Evolutionary conservation across 192 early-diverging fungal species (phyloP), one percentile per base, ranked within the genome.

Genomic region (Backusella westeae): DNA sequence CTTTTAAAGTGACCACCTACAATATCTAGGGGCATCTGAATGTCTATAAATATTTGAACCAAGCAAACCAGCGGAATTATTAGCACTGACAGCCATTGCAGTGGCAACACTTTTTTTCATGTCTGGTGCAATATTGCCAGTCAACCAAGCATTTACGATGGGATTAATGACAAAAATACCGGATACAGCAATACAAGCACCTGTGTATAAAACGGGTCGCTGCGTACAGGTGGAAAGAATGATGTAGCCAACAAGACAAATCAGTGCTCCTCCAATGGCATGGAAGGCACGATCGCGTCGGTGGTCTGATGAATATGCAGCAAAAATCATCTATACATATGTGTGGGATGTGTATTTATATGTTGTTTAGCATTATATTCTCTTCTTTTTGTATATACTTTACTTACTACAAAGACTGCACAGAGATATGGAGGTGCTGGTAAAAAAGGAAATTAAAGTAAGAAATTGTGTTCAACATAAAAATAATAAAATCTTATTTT

Each of bases 41-140:
- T 49, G 49, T 34, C 75, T 70, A 63, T 80, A 80, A 34, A 80
- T 76, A 66, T 80, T 76, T 5, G 79, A 80, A n/a, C 79, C 79
- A 14, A 80, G 39, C 5, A 80, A 42, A 17, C 73, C 73, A 4
- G 79, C 79, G 0, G 79, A 72, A 73, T 80, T 80, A 66, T 80
- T 80, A 2, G 79, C 79, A 46, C 46, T 69, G 5, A 80, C 79
- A 0, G 75, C 79, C 79, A 80, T 80, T 17, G 79, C 79, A 14
- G 79, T 80, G 38, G 75, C 75, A 0, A 80, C 75, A 36, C 79
- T 80, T 32, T 76, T 80, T 46, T 80, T 80, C 79, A 80, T 80
- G 14, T 76, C 71, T 8, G 75, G 79, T 9, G 75, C 75, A 42
- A 80, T 80, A 6, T 80, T 80, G 26, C 74, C 73, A 0, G 79